A percentile compares a stretch with the other conserved stretches of the same genome.
phyloP scores from a whole-genome alignment of 2,329 filamentous ascomycete species.

The Phialophora verrucosa region DNA sequence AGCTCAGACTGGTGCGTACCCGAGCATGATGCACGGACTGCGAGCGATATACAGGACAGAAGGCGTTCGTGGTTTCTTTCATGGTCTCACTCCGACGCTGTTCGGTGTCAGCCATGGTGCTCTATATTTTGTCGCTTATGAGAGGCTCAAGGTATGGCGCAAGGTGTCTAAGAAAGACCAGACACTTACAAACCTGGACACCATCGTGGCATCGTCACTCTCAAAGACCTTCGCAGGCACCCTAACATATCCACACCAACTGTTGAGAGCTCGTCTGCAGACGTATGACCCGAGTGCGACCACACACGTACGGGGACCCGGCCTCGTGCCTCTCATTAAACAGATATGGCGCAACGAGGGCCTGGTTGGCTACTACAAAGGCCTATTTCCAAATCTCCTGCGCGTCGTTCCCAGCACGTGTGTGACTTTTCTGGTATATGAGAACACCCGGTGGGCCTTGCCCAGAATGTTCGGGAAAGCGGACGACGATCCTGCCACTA shows the following conservation, averaged over 20 bases:
- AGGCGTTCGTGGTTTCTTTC: constrained; percentile 81
- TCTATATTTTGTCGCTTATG: constrained; percentile 95
- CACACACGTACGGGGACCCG: constrained; percentile 40
- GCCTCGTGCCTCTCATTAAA: constrained; percentile 71
- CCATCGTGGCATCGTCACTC: constrained; percentile 76
- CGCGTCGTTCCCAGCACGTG: constrained; percentile 92
- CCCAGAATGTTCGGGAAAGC: constrained; percentile 33
- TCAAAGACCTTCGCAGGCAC: constrained; percentile 90
- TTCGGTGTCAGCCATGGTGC: constrained; percentile 90
- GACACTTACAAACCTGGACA: constrained; percentile 72
- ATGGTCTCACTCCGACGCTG: constrained; percentile 80
- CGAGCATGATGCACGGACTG: constrained; percentile 74
- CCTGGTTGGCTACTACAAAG: constrained; percentile 84
- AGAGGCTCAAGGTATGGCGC: constrained; percentile 63
- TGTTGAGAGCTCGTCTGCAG: constrained; percentile 85
- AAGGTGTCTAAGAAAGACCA: constrained; percentile 41
- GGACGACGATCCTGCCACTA: constrained; percentile 10
- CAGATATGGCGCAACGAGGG: constrained; percentile 84
- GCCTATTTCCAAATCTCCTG: constrained; percentile 84
- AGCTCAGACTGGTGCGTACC: constrained; percentile 76
- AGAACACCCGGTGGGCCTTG: constrained; percentile 74
- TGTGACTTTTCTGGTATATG: constrained; percentile 96
- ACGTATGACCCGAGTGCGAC: constrained; percentile 66
- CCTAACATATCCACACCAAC: constrained; percentile 93
- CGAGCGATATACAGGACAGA: constrained; percentile 70